Percentiles rank a stretch among this genome's conserved stretches.
Evolutionary conservation across 2,329 filamentous ascomycete genomes (phyloP).

Genomic region (Paraconiothyrium brasiliense): DNA sequence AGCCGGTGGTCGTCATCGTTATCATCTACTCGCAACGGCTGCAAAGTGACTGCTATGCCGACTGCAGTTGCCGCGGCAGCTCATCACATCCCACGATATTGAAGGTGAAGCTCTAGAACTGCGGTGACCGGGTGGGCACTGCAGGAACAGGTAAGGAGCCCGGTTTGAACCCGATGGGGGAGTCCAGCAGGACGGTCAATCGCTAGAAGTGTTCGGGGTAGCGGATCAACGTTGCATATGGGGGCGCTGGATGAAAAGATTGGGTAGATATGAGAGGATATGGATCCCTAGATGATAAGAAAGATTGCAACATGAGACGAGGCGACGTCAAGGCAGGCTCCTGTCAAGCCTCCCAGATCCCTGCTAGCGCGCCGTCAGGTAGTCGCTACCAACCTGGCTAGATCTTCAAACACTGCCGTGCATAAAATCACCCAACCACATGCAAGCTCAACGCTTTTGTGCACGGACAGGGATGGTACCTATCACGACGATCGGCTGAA

Average conservation of each 20-base stretch:
- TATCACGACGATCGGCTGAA: constrained; percentile 2
- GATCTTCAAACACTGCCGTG: neutral
- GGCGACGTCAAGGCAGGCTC: neutral
- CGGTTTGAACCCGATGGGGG: neutral
- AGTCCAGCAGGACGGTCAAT: neutral
- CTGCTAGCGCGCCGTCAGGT: constrained; percentile 4
- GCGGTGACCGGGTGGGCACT: neutral
- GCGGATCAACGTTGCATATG: constrained; percentile 14
- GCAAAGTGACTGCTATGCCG: constrained; percentile 1
- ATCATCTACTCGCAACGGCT: constrained; percentile 12
- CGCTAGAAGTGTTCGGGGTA: constrained; percentile 9
- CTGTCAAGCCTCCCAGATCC: neutral
- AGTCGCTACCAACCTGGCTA: constrained; percentile 5
- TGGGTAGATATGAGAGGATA: constrained; percentile 3
- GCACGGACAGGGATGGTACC: neutral
- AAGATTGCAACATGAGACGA: constrained; percentile 10
- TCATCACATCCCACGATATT: neutral
- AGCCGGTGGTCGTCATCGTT: constrained; percentile 1
- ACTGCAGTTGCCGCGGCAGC: neutral
- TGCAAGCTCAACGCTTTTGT: neutral
- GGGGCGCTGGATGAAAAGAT: neutral
- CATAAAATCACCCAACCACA: neutral
- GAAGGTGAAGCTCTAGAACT: constrained; percentile 8
- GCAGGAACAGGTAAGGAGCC: constrained; percentile 9
- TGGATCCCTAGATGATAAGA: constrained; percentile 13